A percentile compares a stretch with the other conserved stretches of the same genome.
Conservation (phyloP, 2,329 filamentous ascomycete species). For the Drechslerella coelobrocha region DNA sequence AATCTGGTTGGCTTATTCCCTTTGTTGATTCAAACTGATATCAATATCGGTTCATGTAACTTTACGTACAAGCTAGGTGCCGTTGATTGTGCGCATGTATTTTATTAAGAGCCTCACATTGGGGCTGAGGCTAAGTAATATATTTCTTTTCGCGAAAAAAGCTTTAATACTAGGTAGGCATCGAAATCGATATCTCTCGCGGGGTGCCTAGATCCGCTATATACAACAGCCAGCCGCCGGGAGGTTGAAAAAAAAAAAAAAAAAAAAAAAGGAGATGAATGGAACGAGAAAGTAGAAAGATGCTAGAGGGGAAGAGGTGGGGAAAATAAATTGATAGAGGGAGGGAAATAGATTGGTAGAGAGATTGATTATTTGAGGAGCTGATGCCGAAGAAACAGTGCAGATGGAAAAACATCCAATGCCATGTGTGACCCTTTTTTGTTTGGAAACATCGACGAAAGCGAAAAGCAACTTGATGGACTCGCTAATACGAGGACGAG, state of each 20-base stretch:
- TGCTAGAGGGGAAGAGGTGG: background rate
- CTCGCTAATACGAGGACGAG: background rate
- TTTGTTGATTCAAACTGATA: slow-evolving; percentile 1
- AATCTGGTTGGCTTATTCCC: background rate
- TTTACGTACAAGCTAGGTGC: no score
- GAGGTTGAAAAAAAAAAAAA: no score
- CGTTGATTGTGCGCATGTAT: slow-evolving; percentile 3
- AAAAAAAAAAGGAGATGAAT: background rate
- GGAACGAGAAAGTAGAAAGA: background rate
- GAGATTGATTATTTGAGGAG: slow-evolving; percentile 11
- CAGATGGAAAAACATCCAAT: background rate
- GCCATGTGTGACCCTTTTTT: no score
- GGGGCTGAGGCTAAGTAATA: background rate
- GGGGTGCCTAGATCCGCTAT: slow-evolving; percentile 14
- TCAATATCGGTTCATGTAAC: no score
- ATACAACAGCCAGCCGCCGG: slow-evolving; percentile 22
- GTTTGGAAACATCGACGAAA: background rate
- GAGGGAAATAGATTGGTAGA: slow-evolving; percentile 8
- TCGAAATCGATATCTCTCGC: background rate
- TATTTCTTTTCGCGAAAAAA: background rate
- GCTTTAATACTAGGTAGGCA: background rate
- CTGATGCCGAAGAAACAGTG: background rate
- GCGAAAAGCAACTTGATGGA: background rate
- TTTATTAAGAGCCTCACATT: background rate
- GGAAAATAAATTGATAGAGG: background rate